phyloP scores from a whole-genome alignment of 116 monocot genomes.

The Trichopus zeylanicus region DNA sequence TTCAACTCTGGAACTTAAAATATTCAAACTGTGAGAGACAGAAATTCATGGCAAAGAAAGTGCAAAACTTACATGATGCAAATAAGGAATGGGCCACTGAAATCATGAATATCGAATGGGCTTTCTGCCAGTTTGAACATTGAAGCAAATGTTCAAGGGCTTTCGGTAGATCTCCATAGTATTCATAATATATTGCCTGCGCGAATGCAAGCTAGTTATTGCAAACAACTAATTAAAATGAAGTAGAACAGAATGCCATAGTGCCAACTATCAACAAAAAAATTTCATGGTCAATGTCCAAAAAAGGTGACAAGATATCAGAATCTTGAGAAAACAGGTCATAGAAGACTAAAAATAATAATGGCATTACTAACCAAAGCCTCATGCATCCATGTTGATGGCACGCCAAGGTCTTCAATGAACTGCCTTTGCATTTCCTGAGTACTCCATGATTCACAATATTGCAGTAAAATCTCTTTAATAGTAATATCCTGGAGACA shows the following conservation, averaged over 20 bases:
- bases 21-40: not conserved
- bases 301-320: too few relatives aligned
- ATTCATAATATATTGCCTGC: slow-evolving; percentile 79
- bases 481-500: slow-evolving; percentile 60
- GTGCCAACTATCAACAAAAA: too few relatives aligned
- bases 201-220: too few relatives aligned
- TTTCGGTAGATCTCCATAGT: slow-evolving; percentile 62
- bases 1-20: too few relatives aligned
- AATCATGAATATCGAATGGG: slow-evolving; percentile 84
- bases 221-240: too few relatives aligned
- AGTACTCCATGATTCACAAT: slow-evolving; percentile 82
- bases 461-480: slow-evolving; percentile 72
- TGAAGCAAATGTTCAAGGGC: slow-evolving; percentile 85
- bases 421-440: slow-evolving; percentile 60
- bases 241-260: not conserved
- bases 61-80: slow-evolving; percentile 59
- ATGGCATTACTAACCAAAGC: slow-evolving; percentile 52
- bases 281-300: too few relatives aligned
- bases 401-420: slow-evolving; percentile 84
- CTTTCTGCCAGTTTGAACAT: slow-evolving; percentile 81
- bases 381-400: slow-evolving; percentile 91
- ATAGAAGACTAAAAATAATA: slow-evolving; percentile 1
- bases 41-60: not conserved
- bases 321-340: too few relatives aligned
- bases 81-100: slow-evolving; percentile 77